Base-by-base conservation (phyloP, 495 filamentous ascomycete genomes). In the Lophiostoma macrostomum region DNA sequence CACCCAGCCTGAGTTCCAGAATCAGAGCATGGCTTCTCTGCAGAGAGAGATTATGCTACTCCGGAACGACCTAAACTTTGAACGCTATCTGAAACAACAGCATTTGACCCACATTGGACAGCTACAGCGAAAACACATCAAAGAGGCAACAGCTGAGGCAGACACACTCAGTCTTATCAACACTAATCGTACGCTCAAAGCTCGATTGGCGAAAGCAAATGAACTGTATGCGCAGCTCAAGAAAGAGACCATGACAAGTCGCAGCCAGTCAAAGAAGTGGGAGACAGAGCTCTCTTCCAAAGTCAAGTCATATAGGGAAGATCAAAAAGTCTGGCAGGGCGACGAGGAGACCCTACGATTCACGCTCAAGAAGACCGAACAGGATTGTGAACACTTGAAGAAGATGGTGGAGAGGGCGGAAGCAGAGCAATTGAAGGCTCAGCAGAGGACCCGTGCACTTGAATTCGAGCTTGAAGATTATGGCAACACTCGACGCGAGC, bases 151-250 rank as follows among this genome's bases (percentile, higher is more conserved):
- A 0, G 79, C 76, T 1, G 86, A 87, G 66, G 84, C 86, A 12
- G 85, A 90, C 61, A 88, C 82, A 22, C 84, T 87, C 61, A 87
- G 87, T 34, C 70, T 89, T 0, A 75, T 88, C 41, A 85, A 85
- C 64, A 78, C 78, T 16, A 88, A 88, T 61, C 78, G 80, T n/a
- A 76, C 77, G n/a, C 70, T 90, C 12, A 83, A 79, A 49, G 73
- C 76, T 27, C 81, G 81, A 52, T 66, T 87, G 2, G 83, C 86
- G 36, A 84, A 87, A 44, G 78, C 82, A 18, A 85, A 86, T 60
- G 73, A 79, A 49, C 67, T 76, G 1, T 81, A 84, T 60, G 69
- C 76, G 8, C 76, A 81, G 53, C 77, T 81, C 27, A 82, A 80
- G 56, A 82, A 77, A 58, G 86, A 89, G 60, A 77, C 78, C 8